phyloP scores from a whole-genome alignment of 768 basidiomycete species.

The Pleurotus cornucopiae region DNA sequence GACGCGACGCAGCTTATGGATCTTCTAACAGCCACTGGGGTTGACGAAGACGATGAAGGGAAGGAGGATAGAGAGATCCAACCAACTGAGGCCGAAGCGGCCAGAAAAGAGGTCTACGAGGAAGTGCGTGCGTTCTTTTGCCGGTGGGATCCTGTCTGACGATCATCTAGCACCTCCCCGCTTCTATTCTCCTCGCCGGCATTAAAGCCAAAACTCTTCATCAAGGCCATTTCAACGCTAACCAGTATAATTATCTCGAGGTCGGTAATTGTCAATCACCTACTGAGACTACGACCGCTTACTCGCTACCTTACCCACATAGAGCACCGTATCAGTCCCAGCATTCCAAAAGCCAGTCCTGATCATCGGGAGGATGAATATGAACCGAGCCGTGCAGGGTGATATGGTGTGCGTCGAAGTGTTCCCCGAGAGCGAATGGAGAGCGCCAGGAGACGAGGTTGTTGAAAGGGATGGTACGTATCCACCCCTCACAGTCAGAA shows the following conservation, averaged over 20 bases:
- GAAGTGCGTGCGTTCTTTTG: conserved; percentile 46
- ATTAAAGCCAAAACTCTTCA: conserved; percentile 80
- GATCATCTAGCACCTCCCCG: conserved; percentile 38
- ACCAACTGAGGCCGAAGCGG: conserved; percentile 51
- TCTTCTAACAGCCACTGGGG: conserved; percentile 67
- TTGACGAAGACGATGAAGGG: conserved; percentile 31
- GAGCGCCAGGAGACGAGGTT: conserved; percentile 86
- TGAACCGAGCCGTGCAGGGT: conserved; percentile 94
- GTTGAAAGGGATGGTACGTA: conserved; percentile 84
- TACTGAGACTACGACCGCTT: not conserved
- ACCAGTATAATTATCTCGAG: conserved; percentile 94
- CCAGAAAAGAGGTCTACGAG: conserved; percentile 63
- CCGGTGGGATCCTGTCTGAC: not conserved
- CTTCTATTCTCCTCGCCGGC: conserved; percentile 69
- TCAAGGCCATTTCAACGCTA: conserved; percentile 94
- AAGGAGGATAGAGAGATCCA: conserved; percentile 32
- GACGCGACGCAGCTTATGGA: conserved; percentile 68
- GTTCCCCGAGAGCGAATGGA: conserved; percentile 87
- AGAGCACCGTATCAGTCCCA: conserved; percentile 81
- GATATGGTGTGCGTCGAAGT: conserved; percentile 91
- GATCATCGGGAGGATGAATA: conserved; percentile 83
- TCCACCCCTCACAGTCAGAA: no score
- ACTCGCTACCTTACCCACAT: not conserved
- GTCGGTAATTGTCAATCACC: conserved; percentile 30
- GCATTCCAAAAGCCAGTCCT: conserved; percentile 72